Percentiles rank a stretch among this genome's conserved stretches.
These are phyloP conservation scores for Trapa incisa DNA, from an alignment of 345 rosid species.

Conservation along the genomic window DNA sequence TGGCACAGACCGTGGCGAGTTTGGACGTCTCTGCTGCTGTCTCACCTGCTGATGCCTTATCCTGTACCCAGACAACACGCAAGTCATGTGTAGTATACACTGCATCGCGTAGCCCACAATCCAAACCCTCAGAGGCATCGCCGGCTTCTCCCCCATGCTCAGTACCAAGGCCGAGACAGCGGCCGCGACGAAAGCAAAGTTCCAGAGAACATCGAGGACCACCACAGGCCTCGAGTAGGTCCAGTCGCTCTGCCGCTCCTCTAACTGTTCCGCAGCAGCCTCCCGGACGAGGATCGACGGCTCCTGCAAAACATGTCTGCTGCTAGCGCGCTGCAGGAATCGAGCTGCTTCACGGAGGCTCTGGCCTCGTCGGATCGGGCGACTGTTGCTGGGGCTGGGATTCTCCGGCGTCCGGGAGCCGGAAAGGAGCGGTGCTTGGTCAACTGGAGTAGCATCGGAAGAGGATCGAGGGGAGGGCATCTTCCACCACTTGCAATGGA, in stretches of 20 bases:
- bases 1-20: neutral
- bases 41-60: conserved; percentile 40
- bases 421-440: conserved; percentile 53
- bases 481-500: conserved; percentile 1
- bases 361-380: conserved; percentile 46
- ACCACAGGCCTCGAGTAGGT: conserved; percentile 93
- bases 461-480: conserved; percentile 28
- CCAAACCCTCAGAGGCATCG: conserved; percentile 82
- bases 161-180: conserved; percentile 44
- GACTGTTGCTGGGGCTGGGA: conserved; percentile 8
- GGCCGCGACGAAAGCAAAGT: conserved; percentile 68
- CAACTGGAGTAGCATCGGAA: conserved; percentile 38
- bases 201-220: conserved; percentile 71
- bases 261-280: conserved; percentile 95
- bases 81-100: conserved; percentile 75
- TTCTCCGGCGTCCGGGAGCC: conserved; percentile 14
- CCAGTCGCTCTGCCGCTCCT: conserved; percentile 98
- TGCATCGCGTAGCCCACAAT: conserved; percentile 66
- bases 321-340: conserved; percentile 77
- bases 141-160: conserved; percentile 53
- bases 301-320: conserved; percentile 77
- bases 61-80: conserved; percentile 69
- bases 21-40: neutral
- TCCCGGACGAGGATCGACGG: conserved; percentile 90
- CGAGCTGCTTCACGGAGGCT: conserved; percentile 73